phyloP scores from a whole-genome alignment of 805 yeast species.

The Lipomyces chichibuensis region DNA sequence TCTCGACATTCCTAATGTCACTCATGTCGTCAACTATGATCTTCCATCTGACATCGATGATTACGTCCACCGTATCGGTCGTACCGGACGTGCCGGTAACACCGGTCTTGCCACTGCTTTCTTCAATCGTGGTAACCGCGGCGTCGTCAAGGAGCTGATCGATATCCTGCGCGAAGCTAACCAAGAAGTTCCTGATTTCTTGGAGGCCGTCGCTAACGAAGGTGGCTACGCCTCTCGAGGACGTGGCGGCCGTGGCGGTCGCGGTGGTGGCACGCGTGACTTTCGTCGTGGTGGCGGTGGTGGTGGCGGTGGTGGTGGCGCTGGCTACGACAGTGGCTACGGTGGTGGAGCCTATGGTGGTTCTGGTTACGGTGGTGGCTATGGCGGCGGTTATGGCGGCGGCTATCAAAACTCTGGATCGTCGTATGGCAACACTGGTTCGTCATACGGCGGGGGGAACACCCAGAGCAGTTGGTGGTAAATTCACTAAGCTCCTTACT shows the following conservation, averaged over 20 bases:
- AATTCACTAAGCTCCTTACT: background rate
- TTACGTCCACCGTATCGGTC: constrained; percentile 99
- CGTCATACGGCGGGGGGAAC: constrained; percentile 22
- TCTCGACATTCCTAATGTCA: constrained; percentile 98
- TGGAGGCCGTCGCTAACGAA: constrained; percentile 80
- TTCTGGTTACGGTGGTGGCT: constrained; percentile 38
- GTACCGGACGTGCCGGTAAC: constrained; percentile 99
- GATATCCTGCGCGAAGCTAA: constrained; percentile 92
- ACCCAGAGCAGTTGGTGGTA: constrained; percentile 24
- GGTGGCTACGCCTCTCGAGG: constrained; percentile 58
- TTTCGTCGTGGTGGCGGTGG: constrained; percentile 53
- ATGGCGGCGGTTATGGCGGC: constrained; percentile 42
- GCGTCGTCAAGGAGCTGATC: constrained; percentile 82
- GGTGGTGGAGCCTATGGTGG: constrained; percentile 56
- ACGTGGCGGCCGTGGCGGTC: constrained; percentile 48
- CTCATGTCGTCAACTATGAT: constrained; percentile 96
- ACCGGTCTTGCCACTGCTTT: constrained; percentile 98
- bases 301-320: constrained; percentile 41
- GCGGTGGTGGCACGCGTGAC: constrained; percentile 52
- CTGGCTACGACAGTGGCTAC: constrained; percentile 41
- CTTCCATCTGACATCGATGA: constrained; percentile 97
- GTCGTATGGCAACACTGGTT: constrained; percentile 49
- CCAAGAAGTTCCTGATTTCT: constrained; percentile 94
- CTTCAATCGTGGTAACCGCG: constrained; percentile 93
- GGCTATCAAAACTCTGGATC: constrained; percentile 47